phyloP scores from a whole-genome alignment of 140 eudicot species.

The Ambrosia hybrid region DNA sequence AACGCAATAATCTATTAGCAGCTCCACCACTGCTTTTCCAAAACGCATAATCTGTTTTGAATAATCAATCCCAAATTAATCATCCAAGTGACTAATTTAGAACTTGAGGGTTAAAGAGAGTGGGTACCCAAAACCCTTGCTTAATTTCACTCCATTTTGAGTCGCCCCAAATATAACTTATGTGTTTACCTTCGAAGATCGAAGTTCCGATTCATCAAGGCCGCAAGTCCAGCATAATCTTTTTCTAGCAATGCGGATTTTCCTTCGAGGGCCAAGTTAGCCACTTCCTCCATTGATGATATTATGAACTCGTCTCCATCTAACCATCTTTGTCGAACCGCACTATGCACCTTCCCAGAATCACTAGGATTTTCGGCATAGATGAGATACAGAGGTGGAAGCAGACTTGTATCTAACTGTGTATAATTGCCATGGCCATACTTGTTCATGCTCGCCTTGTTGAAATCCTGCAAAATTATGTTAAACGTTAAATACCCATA shows the following conservation, averaged over 20 bases:
- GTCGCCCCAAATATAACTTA: too few species aligned
- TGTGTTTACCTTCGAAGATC: constrained; percentile 36
- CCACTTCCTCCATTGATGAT: constrained; percentile 68
- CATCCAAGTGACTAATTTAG: too few species aligned
- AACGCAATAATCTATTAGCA: too few species aligned
- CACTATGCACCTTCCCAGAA: constrained; percentile 66
- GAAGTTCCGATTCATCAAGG: constrained; percentile 84
- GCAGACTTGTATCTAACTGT: constrained; percentile 63
- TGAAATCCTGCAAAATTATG: constrained; percentile 53
- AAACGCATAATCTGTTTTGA: too few species aligned
- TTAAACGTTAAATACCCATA: neutral
- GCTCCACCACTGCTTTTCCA: too few species aligned
- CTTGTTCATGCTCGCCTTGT: constrained; percentile 60
- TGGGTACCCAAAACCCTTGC: too few species aligned
- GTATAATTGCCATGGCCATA: constrained; percentile 66
- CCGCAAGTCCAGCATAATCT: constrained; percentile 67
- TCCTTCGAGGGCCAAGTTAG: constrained; percentile 73
- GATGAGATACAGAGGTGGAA: constrained; percentile 81
- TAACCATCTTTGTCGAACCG: constrained; percentile 46
- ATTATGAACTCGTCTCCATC: constrained; percentile 43
- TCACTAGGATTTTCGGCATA: constrained; percentile 96
- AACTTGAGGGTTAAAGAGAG: too few species aligned
- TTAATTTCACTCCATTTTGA: too few species aligned
- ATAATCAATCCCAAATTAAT: too few species aligned
- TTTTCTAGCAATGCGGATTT: constrained; percentile 58